Base-by-base conservation (phyloP, 2,329 filamentous ascomycete species). In the Phyllosticta paracitricarpa region DNA sequence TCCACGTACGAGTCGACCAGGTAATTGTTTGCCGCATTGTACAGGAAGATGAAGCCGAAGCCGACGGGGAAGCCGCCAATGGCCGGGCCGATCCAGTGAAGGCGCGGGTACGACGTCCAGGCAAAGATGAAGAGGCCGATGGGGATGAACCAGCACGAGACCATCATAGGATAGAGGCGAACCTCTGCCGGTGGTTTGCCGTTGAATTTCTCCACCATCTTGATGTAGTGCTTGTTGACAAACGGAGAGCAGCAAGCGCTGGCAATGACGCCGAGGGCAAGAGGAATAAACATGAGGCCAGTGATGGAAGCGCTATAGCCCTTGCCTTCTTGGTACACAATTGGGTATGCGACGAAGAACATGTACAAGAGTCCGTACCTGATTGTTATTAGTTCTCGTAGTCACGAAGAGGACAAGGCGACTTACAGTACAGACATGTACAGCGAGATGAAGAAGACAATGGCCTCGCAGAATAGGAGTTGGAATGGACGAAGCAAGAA, bases 401-500 rank as follows among this genome's bases (percentile, higher is more conserved):
- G 10, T 40, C 35, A 40, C 17, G 14, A 17, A 40, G 35, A 12
- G 4, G 14, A 12, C 1, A 40, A 40, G 35, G 17, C 35, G 10
- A 40, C 35, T 40, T 12, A 40, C 35, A 93, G 80, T 1, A 94
- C 88, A 2, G 84, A 87, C 89, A 94, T 95, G 79, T 95, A 96
- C 1, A 95, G 66, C 0, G 86, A 85, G 68, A 96, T 87, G 68
- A 94, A 84, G 66, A 96, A 83, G 56, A 96, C 89, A 68, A 96
- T 96, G 51, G 89, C 84, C 73, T 96, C 91, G 63, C 82, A 77
- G 73, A 94, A 93, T 35, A 96, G 83, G 1, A 96, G 84, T 77
- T 94, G 89, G 77, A 96, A 89, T 1, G 91, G 91, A 4, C 91
- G 84, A 64, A 94, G 70, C 51, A 96, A 77, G 79, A 94, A 93